Evolutionary conservation across 768 basidiomycete genomes (phyloP).

Genomic region (Panellus pusillus): DNA sequence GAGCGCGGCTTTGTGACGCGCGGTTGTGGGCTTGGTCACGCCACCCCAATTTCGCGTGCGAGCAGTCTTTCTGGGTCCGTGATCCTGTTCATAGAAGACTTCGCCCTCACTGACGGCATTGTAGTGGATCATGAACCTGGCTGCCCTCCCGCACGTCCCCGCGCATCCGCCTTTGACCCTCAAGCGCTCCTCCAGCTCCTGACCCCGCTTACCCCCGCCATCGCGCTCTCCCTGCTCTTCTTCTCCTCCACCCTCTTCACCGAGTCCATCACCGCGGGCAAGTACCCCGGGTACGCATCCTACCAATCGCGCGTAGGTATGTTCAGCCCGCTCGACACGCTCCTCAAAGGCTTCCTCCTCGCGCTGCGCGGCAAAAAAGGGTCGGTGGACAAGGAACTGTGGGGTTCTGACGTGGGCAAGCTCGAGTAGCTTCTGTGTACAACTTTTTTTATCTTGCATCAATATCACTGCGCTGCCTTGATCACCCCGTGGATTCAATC

Average conservation of each 20-base stretch:
- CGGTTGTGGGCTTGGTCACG: conserved; percentile 87
- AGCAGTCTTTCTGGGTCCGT: conserved; percentile 84
- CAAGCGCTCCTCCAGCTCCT: conserved; percentile 5
- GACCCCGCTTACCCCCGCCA: conserved; percentile 46
- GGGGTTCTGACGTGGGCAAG: conserved; percentile 26
- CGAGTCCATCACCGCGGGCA: conserved; percentile 73
- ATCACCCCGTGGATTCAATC: no score
- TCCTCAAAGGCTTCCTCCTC: conserved; percentile 26
- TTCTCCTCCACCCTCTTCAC: conserved; percentile 76
- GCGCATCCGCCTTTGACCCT: conserved; percentile 4
- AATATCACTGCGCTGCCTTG: no score
- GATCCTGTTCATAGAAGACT: neutral
- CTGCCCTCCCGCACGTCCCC: conserved; percentile 52
- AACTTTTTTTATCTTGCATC: neutral
- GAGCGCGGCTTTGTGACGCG: conserved; percentile 81
- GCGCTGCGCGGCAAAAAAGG: conserved; percentile 23
- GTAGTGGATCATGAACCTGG: conserved; percentile 67
- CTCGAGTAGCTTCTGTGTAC: conserved; percentile 8
- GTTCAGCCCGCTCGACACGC: conserved; percentile 55
- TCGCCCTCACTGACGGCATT: conserved; percentile 1
- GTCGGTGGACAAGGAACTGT: conserved; percentile 25
- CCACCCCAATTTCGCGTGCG: conserved; percentile 92
- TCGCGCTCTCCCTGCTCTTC: conserved; percentile 71
- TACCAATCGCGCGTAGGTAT: conserved; percentile 82
- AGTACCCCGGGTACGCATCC: conserved; percentile 72